Conservation (phyloP, 2,329 filamentous ascomycete species). For the Exophiala aquamarina region DNA sequence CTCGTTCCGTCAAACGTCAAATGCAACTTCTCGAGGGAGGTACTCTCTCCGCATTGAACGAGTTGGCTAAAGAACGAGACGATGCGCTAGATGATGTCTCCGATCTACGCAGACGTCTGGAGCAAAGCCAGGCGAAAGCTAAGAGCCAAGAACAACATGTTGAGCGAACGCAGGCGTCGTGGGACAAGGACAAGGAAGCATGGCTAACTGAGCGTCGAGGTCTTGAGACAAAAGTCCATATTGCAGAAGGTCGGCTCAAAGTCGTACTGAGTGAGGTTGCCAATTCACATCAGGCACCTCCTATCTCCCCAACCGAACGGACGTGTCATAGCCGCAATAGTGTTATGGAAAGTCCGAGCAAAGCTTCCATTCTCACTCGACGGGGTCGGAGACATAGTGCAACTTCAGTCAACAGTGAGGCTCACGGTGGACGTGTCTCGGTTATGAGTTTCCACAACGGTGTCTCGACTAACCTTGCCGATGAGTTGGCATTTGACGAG, state of each 20-base stretch:
- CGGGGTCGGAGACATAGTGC: conserved; percentile 59
- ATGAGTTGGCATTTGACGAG: conserved; percentile 85
- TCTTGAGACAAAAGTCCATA: conserved; percentile 79
- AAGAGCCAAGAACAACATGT: conserved; percentile 81
- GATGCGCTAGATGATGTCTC: conserved; percentile 70
- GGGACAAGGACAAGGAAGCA: conserved; percentile 77
- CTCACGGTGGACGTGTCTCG: conserved; percentile 68
- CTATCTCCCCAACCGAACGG: conserved; percentile 22
- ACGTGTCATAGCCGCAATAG: conserved; percentile 26
- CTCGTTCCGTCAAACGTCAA: conserved; percentile 77
- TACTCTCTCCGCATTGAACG: conserved; percentile 78
- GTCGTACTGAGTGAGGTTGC: conserved; percentile 80
- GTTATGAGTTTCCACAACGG: conserved; percentile 59
- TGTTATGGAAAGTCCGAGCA: conserved; percentile 26
- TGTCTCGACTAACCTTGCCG: conserved; percentile 72
- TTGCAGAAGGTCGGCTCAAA: conserved; percentile 86
- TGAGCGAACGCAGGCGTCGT: conserved; percentile 73
- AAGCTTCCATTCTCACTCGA: conserved; percentile 28
- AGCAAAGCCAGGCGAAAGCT: conserved; percentile 73
- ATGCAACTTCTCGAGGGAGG: conserved; percentile 84
- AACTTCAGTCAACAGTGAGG: conserved; percentile 52
- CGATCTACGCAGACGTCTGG: conserved; percentile 76
- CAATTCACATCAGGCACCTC: conserved; percentile 37
- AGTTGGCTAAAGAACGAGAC: conserved; percentile 82
- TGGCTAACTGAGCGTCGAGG: conserved; percentile 84